Conservation (phyloP, 306 rosid species). For the Inga laurina region DNA sequence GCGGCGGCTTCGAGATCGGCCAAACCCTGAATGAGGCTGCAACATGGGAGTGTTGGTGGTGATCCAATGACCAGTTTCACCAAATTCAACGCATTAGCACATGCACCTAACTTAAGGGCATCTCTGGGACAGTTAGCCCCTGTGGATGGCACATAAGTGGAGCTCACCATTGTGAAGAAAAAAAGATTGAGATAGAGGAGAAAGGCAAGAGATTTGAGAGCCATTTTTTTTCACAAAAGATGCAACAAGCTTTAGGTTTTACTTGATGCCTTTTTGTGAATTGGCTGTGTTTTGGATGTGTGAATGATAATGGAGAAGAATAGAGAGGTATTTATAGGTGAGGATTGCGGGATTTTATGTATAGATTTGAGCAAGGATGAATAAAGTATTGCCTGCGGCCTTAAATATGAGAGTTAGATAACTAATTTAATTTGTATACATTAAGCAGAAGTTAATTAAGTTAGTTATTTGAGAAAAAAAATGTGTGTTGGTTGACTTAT, state of each 20-base stretch:
- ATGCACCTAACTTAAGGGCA: conserved; percentile 25
- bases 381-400: no score
- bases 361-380: no score
- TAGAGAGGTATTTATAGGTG: not conserved
- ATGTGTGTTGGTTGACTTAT: no score
- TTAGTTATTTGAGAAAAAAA: no score
- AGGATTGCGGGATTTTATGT: not conserved
- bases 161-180: not conserved
- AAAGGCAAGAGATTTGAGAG: not conserved
- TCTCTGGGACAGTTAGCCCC: not conserved
- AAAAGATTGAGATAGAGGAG: not conserved
- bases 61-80: conserved; percentile 37
- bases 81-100: conserved; percentile 38
- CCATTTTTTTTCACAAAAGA: not conserved
- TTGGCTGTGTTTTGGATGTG: not conserved
- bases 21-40: not conserved
- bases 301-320: not conserved
- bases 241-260: not conserved
- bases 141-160: not conserved
- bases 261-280: not conserved
- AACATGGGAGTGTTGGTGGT: conserved; percentile 34
- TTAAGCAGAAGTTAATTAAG: no score
- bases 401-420: no score
- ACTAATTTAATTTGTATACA: no score
- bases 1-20: not conserved